Base-by-base conservation (phyloP, 176 grass and related monocot genomes). In the Pontederia crassipes region DNA sequence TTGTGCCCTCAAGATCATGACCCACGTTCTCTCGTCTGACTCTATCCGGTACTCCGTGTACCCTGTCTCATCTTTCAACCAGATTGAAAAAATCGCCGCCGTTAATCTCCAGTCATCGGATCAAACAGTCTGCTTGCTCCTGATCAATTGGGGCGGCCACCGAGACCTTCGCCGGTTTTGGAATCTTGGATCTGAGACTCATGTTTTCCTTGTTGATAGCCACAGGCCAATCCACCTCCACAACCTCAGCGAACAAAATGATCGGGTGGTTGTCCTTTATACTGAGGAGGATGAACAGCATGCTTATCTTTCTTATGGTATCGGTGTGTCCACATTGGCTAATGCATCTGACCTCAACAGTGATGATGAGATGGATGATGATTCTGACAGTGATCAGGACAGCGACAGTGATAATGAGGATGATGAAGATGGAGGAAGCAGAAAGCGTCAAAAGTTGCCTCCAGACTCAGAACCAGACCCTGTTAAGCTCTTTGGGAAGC, bases 61-160 rank as follows among this genome's bases (percentile, higher is more conserved):
- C 67, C 92, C 92, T 4, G 87, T 96, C 6, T 59, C 83, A 12
- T 85, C 86, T 50, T 67, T 89, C 62, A 46, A 58, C 9, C 70
- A 64, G 35, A 55, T 74, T 7, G 51, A 65, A 1, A 64, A 48
- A 8, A 14, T 69, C 14, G 67, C 67, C 32, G 68, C 54, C 49
- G 59, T 61, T 29, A 65, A 76, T 56, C 72, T 66, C 32, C 64
- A 68, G 27, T 74, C 77, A 12, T 67, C 79, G 26, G 10, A 63
- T 46, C 61, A 76, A 16, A 55, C 72, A 26, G 61, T 88, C 51
- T 90, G 74, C 59, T 20, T 85, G 3, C 46, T 96, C 11, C 81
- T 90, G 47, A 55, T 96, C 62, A 96, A 96, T 66, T 96, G 86
- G 91, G 91, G 91, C 66, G 85, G 85, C 40, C 80, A 76, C 50